Conservation (phyloP, 257 asterid species). For the Rauvolfia tetraphylla region DNA sequence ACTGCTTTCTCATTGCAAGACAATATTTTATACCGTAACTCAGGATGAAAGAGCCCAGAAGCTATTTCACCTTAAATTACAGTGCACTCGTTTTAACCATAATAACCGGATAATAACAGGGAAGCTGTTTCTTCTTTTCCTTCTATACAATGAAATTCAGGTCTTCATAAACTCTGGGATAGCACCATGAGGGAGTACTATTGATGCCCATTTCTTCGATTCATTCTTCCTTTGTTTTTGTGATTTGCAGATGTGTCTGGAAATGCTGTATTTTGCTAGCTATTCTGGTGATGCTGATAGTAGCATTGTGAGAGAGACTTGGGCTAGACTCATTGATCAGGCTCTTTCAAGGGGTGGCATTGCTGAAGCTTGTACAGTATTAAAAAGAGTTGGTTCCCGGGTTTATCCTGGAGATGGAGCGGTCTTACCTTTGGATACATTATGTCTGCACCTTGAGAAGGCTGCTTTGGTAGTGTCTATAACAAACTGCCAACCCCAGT, state of each 20-base stretch:
- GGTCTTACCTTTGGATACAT: slow-evolving; percentile 76
- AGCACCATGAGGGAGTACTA: neutral
- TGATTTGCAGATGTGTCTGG: slow-evolving; percentile 67
- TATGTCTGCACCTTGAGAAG: slow-evolving; percentile 90
- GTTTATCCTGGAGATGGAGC: slow-evolving; percentile 89
- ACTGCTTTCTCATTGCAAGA: neutral
- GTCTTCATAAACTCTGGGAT: neutral
- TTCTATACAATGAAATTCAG: neutral
- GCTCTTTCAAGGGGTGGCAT: slow-evolving; percentile 89
- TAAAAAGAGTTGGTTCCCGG: slow-evolving; percentile 80
- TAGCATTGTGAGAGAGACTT: slow-evolving; percentile 84
- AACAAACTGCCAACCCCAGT: neutral
- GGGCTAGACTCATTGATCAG: slow-evolving; percentile 95
- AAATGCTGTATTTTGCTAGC: slow-evolving; percentile 94
- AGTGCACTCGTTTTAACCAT: neutral
- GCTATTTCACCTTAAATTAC: neutral
- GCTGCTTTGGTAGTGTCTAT: slow-evolving; percentile 51
- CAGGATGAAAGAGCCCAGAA: neutral
- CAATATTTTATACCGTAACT: neutral
- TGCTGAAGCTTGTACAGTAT: slow-evolving; percentile 88
- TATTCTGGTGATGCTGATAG: slow-evolving; percentile 94
- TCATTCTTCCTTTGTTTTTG: slow-evolving; percentile 11
- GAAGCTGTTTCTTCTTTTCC: neutral
- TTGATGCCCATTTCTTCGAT: neutral
- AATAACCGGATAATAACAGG: neutral